Percentiles rank a stretch among this genome's conserved stretches.
Conservation (phyloP, 495 filamentous ascomycete genomes). For the Neurospora sp. region DNA sequence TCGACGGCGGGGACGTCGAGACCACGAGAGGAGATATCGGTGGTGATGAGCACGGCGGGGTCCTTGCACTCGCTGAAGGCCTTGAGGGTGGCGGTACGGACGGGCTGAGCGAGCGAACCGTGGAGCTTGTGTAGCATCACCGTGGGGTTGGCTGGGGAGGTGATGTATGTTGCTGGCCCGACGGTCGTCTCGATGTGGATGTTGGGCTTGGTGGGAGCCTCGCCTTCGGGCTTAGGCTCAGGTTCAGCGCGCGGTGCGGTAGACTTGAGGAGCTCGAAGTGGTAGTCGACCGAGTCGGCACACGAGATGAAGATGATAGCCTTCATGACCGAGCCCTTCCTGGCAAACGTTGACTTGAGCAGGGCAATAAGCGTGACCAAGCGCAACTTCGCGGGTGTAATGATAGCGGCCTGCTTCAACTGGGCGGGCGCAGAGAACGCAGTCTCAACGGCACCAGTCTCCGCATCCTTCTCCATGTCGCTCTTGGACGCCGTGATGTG, state of each 20-base stretch:
- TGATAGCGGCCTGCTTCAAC: slow-evolving; percentile 78
- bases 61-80: slow-evolving; percentile 58
- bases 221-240: slow-evolving; percentile 20
- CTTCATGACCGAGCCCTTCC: slow-evolving; percentile 84
- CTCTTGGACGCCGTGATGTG: slow-evolving; percentile 66
- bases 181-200: slow-evolving; percentile 30
- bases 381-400: slow-evolving; percentile 80
- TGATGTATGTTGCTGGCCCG: slow-evolving; percentile 34
- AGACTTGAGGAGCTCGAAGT: slow-evolving; percentile 76
- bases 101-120: slow-evolving; percentile 80
- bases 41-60: slow-evolving; percentile 76
- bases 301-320: slow-evolving; percentile 94
- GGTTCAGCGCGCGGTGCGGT: slow-evolving; percentile 12
- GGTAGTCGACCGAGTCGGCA: slow-evolving; percentile 93
- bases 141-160: slow-evolving; percentile 36
- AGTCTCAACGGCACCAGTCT: slow-evolving; percentile 36
- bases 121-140: slow-evolving; percentile 80
- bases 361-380: slow-evolving; percentile 76
- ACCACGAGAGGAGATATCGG: slow-evolving; percentile 89
- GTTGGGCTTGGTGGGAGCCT: slow-evolving; percentile 11
- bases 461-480: slow-evolving; percentile 34
- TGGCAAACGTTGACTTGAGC: slow-evolving; percentile 74
- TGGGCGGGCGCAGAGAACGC: slow-evolving; percentile 82
- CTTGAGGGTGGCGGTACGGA: slow-evolving; percentile 73
- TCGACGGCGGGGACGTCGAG: slow-evolving; percentile 92